Conservation (phyloP, 2,329 filamentous ascomycete species). For the Aspergillus calidoustus region DNA sequence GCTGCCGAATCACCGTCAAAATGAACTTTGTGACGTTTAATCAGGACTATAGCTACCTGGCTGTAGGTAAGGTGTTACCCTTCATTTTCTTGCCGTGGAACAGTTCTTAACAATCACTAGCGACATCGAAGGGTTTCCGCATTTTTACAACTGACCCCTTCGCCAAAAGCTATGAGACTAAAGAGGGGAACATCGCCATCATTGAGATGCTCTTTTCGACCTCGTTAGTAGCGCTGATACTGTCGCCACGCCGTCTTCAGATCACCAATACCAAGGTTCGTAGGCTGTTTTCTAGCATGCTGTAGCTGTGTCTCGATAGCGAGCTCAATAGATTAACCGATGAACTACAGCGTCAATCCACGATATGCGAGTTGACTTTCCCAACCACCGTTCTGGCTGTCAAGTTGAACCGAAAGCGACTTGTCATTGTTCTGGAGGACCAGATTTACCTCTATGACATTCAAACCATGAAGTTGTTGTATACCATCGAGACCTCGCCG, state of each 20-base stretch:
- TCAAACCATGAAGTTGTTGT: constrained; percentile 93
- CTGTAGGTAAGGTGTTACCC: constrained; percentile 71
- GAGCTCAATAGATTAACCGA: constrained; percentile 16
- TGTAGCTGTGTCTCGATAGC: not conserved
- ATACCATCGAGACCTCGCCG: constrained; percentile 90
- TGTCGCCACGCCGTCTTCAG: constrained; percentile 87
- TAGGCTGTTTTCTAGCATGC: constrained; percentile 19
- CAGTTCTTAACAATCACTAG: constrained; percentile 51
- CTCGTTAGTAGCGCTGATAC: constrained; percentile 88
- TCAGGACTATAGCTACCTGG: constrained; percentile 96
- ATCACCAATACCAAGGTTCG: constrained; percentile 96
- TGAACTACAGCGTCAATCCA: constrained; percentile 66
- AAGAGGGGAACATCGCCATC: constrained; percentile 92
- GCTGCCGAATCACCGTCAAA: constrained; percentile 51
- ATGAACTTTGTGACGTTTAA: constrained; percentile 99
- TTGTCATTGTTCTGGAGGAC: constrained; percentile 92
- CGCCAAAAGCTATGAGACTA: constrained; percentile 89
- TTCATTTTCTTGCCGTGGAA: constrained; percentile 10
- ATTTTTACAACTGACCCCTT: constrained; percentile 98
- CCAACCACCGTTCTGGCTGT: constrained; percentile 95
- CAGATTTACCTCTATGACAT: constrained; percentile 99
- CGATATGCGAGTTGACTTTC: constrained; percentile 98
- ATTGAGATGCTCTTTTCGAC: constrained; percentile 99
- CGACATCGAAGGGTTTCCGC: constrained; percentile 90
- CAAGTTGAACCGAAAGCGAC: constrained; percentile 88